Evolutionary conservation across 805 yeast genomes (phyloP), one percentile per base, ranked within the genome.

Genomic region (Yarrowia hollandica): DNA sequence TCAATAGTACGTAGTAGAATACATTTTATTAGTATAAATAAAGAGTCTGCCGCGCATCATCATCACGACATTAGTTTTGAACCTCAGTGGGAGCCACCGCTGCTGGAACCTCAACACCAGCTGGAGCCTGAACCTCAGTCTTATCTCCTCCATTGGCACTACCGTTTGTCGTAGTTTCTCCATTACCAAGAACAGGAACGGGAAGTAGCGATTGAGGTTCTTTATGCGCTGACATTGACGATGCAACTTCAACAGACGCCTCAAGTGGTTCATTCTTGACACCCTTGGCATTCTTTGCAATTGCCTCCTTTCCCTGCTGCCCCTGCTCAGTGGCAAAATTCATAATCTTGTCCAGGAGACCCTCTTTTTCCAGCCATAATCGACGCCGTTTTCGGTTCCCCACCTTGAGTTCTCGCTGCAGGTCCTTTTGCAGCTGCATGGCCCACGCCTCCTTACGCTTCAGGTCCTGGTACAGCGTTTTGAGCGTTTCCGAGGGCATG

Each of bases 291-390:
- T 33, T 11, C 11, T 26, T 26, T 26, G 30, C 30, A 26, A 12
- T 5, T 26, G n/a, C n/a, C n/a, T n/a, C n/a, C n/a, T n/a, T n/a
- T n/a, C n/a, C n/a, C n/a, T n/a, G n/a, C 48, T 6, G 48, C 15
- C 7, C 48, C 48, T n/a, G n/a, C 10, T 41, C 48, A 1, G 48
- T 31, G 7, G 48, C 48, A 18, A 12, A 41, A 22, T 16, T 12
- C 48, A 48, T 33, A 15, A 48, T 33, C 7, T 48, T 33, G 15
- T 74, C 73, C 19, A 74, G 59, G 18, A 70, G 44, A 31, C 60
- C 54, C 65, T 74, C 78, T 60, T 74, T 74, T 22, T 65, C 69
- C 8, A 62, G 41, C 74, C 74, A 69, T 38, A 69, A 66, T n/a
- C 60, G 60, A 42, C 59, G 44, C 21, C 63, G 61, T 34, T 59